A percentile compares a stretch with the other conserved stretches of the same genome.
These are phyloP conservation scores for Xylaria flabelliformis DNA, from an alignment of 495 filamentous ascomycete species.

Conservation along the genomic window DNA sequence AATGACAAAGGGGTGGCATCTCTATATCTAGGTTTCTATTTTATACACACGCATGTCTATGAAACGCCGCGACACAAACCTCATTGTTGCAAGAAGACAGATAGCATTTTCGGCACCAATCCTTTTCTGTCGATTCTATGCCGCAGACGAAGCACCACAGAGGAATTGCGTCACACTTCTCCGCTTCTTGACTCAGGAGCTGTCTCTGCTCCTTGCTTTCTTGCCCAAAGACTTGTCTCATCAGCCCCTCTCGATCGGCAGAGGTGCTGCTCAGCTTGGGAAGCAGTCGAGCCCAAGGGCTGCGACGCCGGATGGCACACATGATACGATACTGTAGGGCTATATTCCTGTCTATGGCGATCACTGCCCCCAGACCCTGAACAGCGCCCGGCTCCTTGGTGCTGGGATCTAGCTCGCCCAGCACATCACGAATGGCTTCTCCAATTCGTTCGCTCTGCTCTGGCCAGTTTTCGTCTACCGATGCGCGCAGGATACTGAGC, in stretches of 20 bases:
- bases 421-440: conserved; percentile 24
- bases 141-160: conserved; percentile 24
- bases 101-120: conserved; percentile 21
- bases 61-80: conserved; percentile 14
- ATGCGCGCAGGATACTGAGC: conserved; percentile 25
- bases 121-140: conserved; percentile 11
- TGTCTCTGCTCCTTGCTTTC: conserved; percentile 23
- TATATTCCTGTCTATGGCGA: conserved; percentile 23
- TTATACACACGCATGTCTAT: conserved; percentile 22
- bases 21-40: conserved; percentile 11
- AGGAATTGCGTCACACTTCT: conserved; percentile 4
- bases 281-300: conserved; percentile 27
- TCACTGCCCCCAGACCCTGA: conserved; percentile 26
- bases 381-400: conserved; percentile 24
- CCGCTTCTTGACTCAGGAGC: conserved; percentile 15
- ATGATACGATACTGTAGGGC: conserved; percentile 23
- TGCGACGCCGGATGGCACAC: conserved; percentile 27
- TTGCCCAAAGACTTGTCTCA: conserved; percentile 54
- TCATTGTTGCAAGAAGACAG: conserved; percentile 19
- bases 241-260: conserved; percentile 19
- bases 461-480: conserved; percentile 26
- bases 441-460: conserved; percentile 26
- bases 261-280: conserved; percentile 55
- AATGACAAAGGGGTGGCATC: no score
- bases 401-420: conserved; percentile 25